Base-by-base conservation (phyloP, 805 yeast species). In the Ogataea minuta region DNA sequence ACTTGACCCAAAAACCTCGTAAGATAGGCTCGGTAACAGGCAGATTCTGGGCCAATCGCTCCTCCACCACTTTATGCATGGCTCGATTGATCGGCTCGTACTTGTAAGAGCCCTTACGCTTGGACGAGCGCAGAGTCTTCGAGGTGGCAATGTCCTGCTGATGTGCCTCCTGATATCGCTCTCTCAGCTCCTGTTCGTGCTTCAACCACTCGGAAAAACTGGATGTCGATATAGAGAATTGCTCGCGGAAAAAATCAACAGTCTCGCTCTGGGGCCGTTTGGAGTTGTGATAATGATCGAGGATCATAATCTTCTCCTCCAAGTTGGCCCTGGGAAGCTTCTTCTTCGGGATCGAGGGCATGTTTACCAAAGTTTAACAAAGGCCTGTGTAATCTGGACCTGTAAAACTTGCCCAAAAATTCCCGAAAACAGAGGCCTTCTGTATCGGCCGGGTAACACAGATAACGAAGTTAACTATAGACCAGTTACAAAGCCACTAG, bases 171-270 rank as follows among this genome's bases (percentile, higher is more conserved):
- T 53, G 60, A 47, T 66, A 68, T 34, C 80, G 56, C 33, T 60
- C 61, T n/a, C 81, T 53, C 28, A 77, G 56, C 15, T 76, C 76
- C 3, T 49, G 58, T 53, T 78, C 83, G 42, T 69, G 63, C 54
- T 76, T 77, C 28, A 78, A 53, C 84, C 84, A 78, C 50, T 77
- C 83, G 49, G 77, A 70, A 47, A 78, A 71, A 11, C 78, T 70
- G 17, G 80, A 74, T 1, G 82, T 76, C n/a, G 79, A 73, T 9
- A 78, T 76, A 11, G 81, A 67, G 34, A 72, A 68, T 44, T 65
- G 66, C 37, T 71, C 64, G 45, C 68, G 70, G 57, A 71, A 77
- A 32, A 66, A 58, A 30, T 76, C 76, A 14, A 78, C 84, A 0
- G 79, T 72, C 45, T 72, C 79, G 61, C 72, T 73, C 56, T 78